A percentile compares a stretch with the other conserved stretches of the same genome.
These are phyloP conservation scores for Macrolepiota albuminosa DNA, from an alignment of 768 basidiomycete genomes.

Conservation along the genomic window DNA sequence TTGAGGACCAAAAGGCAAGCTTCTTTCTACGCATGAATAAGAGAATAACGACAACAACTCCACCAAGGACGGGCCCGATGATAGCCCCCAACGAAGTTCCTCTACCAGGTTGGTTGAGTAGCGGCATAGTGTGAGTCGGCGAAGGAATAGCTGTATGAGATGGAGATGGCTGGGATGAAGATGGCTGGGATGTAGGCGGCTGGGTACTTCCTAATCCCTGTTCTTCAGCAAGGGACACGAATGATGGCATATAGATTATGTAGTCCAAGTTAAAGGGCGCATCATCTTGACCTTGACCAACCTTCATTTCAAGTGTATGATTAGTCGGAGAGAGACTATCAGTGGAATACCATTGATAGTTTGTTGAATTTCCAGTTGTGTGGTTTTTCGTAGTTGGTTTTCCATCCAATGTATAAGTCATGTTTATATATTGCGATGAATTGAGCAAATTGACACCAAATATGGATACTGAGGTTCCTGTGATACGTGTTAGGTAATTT, in stretches of 20 bases:
- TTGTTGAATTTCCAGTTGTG: neutral
- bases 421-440: neutral
- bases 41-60: neutral
- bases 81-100: neutral
- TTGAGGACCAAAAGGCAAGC: neutral
- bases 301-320: neutral
- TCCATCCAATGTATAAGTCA: neutral
- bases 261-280: neutral
- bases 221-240: neutral
- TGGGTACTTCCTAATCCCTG: neutral
- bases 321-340: neutral
- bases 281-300: neutral
- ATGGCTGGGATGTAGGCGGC: neutral
- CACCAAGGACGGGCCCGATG: neutral
- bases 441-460: neutral
- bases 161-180: neutral
- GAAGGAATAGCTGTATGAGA: too few species aligned
- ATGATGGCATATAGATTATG: neutral
- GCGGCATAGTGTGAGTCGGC: neutral
- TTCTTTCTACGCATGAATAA: neutral
- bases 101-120: neutral
- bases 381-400: neutral
- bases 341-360: neutral
- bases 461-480: neutral
- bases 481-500: neutral